These are phyloP conservation scores for Peronospora destructor DNA, from an alignment of 352 stramenopile species.

Conservation along the genomic window DNA sequence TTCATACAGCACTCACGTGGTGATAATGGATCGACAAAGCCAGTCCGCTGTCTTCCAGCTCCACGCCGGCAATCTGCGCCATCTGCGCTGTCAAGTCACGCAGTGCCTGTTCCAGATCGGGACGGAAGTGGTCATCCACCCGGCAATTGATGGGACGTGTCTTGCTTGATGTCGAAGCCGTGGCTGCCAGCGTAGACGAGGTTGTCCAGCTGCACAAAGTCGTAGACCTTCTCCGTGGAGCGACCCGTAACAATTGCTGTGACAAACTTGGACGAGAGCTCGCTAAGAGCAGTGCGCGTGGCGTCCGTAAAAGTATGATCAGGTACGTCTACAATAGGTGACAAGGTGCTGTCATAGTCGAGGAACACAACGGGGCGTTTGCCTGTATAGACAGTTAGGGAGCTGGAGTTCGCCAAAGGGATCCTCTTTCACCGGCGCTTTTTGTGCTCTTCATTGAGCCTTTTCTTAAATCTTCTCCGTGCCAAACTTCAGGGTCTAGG, in stretches of 20 bases:
- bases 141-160: conserved; percentile 49
- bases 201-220: conserved; percentile 70
- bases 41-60: conserved; percentile 77
- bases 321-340: conserved; percentile 71
- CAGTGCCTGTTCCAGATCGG: conserved; percentile 39
- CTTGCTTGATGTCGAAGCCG: conserved; percentile 72
- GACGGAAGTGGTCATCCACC: conserved; percentile 46
- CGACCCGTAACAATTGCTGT: conserved; percentile 70
- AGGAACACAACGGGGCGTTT: conserved; percentile 66
- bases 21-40: conserved; percentile 77
- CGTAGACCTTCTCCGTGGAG: conserved; percentile 69
- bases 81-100: conserved; percentile 31
- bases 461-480: too few species aligned
- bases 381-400: conserved; percentile 27
- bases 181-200: conserved; percentile 78
- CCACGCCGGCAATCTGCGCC: conserved; percentile 38
- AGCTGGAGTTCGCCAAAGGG: too few species aligned
- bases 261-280: conserved; percentile 60
- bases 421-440: too few species aligned
- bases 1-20: conserved; percentile 32
- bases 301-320: conserved; percentile 55
- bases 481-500: too few species aligned
- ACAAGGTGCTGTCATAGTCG: conserved; percentile 74
- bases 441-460: too few species aligned
- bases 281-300: conserved; percentile 49